Conservation (phyloP, 2,329 filamentous ascomycete species). For the Diaporthe caulivora region DNA sequence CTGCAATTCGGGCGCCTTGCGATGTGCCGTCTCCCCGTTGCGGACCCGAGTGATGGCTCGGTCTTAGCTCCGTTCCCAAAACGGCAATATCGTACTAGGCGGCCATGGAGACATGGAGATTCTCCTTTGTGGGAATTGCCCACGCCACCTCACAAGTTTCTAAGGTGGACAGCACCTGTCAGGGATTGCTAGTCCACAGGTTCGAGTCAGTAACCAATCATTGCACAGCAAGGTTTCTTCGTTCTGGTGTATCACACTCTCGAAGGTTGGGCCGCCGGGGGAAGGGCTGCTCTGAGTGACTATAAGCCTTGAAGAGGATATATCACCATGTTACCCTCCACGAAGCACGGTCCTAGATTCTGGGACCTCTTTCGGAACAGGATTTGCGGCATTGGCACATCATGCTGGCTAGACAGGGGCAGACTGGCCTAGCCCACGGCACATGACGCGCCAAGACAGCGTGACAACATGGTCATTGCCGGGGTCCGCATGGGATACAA, state of each 20-base stretch:
- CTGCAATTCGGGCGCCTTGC: background rate
- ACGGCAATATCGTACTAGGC: constrained; percentile 5
- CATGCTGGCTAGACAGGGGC: background rate
- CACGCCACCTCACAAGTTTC: background rate
- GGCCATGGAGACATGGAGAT: background rate
- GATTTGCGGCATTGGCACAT: background rate
- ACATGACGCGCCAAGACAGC: constrained; percentile 2
- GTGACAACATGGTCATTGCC: background rate
- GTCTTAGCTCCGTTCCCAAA: constrained; percentile 12
- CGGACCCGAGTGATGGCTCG: background rate
- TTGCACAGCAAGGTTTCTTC: background rate
- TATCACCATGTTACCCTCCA: background rate
- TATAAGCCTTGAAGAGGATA: constrained; percentile 2
- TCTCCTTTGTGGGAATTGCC: constrained; percentile 23
- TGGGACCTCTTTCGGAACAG: background rate
- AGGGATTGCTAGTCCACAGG: background rate
- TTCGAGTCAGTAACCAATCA: constrained; percentile 11
- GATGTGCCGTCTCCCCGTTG: background rate
- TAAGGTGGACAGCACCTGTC: background rate
- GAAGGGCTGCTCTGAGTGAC: background rate
- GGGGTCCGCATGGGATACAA: background rate
- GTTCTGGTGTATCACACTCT: no score
- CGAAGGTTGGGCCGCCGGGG: background rate
- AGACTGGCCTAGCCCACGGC: background rate
- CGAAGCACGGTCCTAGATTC: background rate